phyloP scores from a whole-genome alignment of 2,329 filamentous ascomycete genomes.

The Botrytis byssoidea region DNA sequence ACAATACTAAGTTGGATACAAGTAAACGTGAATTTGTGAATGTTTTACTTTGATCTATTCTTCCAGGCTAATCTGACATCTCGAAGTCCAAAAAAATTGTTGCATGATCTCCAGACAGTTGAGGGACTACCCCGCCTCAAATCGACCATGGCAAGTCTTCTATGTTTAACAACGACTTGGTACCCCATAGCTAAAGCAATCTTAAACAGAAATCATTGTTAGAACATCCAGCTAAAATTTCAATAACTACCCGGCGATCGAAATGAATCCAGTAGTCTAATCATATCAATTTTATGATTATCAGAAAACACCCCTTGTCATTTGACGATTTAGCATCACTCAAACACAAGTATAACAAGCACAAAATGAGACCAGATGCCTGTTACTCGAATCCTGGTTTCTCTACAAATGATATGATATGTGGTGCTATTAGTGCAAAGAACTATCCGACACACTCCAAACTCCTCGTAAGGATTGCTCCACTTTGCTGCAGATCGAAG shows the following conservation, averaged over 20 bases:
- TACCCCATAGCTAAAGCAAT: background rate
- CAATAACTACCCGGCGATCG: background rate
- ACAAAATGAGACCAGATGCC: background rate
- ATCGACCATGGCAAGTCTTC: background rate
- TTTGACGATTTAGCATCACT: background rate
- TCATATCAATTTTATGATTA: background rate
- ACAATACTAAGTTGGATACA: background rate
- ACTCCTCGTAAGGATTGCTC: constrained; percentile 15
- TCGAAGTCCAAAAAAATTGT: background rate
- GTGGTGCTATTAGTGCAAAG: constrained; percentile 9
- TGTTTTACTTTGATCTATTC: background rate
- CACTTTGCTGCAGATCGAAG: background rate
- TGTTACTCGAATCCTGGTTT: background rate
- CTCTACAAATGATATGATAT: background rate
- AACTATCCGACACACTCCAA: background rate
- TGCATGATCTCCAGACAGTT: background rate
- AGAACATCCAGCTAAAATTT: background rate
- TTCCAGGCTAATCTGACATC: background rate
- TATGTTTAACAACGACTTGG: background rate
- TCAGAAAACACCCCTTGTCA: background rate
- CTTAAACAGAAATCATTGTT: background rate
- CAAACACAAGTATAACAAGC: background rate
- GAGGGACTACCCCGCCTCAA: background rate
- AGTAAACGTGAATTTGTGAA: background rate
- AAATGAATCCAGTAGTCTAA: background rate